Percentiles rank a stretch among this genome's conserved stretches.
phyloP scores from a whole-genome alignment of 139 green algal species.

The Picochlorum sp. region DNA sequence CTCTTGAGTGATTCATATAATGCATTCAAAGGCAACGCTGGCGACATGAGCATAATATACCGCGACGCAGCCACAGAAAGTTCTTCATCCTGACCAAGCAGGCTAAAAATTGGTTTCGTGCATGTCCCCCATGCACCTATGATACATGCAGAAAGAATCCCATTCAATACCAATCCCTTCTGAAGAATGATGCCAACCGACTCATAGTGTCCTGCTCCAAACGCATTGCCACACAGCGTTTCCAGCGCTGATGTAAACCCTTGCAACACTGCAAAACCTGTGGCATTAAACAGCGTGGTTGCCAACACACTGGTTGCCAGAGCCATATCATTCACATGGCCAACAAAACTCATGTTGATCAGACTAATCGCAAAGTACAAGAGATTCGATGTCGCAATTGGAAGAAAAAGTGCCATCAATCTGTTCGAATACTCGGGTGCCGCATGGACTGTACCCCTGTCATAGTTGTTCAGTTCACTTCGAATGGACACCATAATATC shows the following conservation, averaged over 20 bases:
- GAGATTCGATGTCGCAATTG: neutral
- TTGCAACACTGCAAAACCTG: neutral
- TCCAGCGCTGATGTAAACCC: neutral
- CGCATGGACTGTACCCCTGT: neutral
- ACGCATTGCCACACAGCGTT: neutral
- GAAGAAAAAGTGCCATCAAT: neutral
- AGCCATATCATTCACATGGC: neutral
- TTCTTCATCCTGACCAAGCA: neutral
- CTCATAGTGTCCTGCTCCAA: neutral
- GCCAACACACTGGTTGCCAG: neutral
- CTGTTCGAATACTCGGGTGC: neutral
- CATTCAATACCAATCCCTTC: neutral
- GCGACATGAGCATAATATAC: constrained; percentile 2
- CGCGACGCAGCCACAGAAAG: neutral
- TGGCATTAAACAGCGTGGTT: neutral
- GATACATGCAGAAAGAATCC: neutral
- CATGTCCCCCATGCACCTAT: neutral
- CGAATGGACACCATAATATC: constrained; percentile 4
- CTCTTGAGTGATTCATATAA: constrained; percentile 7
- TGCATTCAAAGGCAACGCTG: neutral
- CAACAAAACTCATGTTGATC: neutral
- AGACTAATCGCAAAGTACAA: constrained; percentile 2
- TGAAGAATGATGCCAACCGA: neutral
- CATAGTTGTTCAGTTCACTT: neutral
- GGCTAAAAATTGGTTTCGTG: neutral